Evolutionary conservation across 305 asterid genomes (phyloP), one percentile per base, ranked within the genome.

Genomic region (Fraxinus paxiana): DNA sequence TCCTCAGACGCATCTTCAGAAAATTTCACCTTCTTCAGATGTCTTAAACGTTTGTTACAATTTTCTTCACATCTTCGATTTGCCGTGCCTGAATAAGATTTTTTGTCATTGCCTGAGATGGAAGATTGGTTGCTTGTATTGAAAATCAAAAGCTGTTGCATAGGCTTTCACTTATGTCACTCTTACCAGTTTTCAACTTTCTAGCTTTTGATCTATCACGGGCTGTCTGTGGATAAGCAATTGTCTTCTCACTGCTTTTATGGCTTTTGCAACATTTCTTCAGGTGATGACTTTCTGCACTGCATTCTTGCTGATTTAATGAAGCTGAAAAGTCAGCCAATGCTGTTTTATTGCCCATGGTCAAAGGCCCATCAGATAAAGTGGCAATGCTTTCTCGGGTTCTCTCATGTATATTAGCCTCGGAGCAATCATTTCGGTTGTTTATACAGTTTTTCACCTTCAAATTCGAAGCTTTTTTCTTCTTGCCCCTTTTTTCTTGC

Each of bases 11-110:
- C 76, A 75, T 71, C 79, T 77, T 87, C 88, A 71, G 88, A 86
- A 81, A 91, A 88, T 73, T 77, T 88, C 84, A 88, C 94, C 78
- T 84, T 91, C 86, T 86, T 94, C 77, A 38, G 8, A 73, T 82
- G 82, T 46, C 81, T 86, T 80, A 83, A 41, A 54, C 61, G 59
- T 84, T 79, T 83, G 41, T 18, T 77, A 76, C 59, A 56, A 9
- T 54, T 78, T 63, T 34, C 78, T 76, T 77, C 83, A 56, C 75
- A 51, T 76, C 74, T 84, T 79, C 30, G 54, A 20, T 84, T 82
- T 77, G 48, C 70, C 65, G 38, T 51, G 13, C 81, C 70, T 30
- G 56, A 78, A 74, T 80, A 81, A 24, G 76, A 80, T 85, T 83
- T 85, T 80, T 79, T 72, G 10, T 72, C 83, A 76, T 61, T 86